phyloP scores from a whole-genome alignment of 2,329 filamentous ascomycete species.

The Fusarium coffeatum region DNA sequence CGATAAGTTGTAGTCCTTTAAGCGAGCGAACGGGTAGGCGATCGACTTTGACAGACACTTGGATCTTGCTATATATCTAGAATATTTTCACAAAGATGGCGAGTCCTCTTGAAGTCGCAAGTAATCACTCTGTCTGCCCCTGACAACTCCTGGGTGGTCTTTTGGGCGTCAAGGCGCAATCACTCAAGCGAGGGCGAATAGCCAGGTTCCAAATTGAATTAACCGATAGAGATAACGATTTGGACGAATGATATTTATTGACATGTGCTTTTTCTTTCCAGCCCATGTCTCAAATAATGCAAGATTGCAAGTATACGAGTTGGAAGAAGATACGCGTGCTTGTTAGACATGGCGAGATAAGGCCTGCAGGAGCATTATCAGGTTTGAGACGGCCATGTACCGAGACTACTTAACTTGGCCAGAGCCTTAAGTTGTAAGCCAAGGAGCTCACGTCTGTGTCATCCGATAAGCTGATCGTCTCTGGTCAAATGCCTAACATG shows the following conservation, averaged over 20 bases:
- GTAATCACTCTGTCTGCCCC: constrained; percentile 2
- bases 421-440: constrained; percentile 41
- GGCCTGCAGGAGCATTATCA: constrained; percentile 21
- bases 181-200: constrained; percentile 22
- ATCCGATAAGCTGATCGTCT: constrained; percentile 40
- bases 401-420: constrained; percentile 26
- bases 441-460: constrained; percentile 33
- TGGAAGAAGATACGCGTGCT: constrained; percentile 9
- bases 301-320: constrained; percentile 11
- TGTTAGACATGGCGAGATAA: constrained; percentile 41
- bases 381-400: constrained; percentile 30
- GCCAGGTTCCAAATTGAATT: constrained; percentile 6
- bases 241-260: constrained; percentile 6
- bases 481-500: constrained; percentile 35
- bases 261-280: constrained; percentile 22
- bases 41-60: background rate
- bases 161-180: constrained; percentile 4
- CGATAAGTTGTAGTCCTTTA: constrained; percentile 18
- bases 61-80: constrained; percentile 1
- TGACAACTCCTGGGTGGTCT: background rate
- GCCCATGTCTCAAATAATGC: constrained; percentile 26
- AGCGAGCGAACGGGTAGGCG: background rate
- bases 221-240: constrained; percentile 26
- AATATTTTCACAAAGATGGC: background rate
- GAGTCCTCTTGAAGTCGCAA: background rate